Evolutionary conservation across 1,284 basidiomycete genomes (phyloP).

Genomic region (Lentinula novae-zelandiae): DNA sequence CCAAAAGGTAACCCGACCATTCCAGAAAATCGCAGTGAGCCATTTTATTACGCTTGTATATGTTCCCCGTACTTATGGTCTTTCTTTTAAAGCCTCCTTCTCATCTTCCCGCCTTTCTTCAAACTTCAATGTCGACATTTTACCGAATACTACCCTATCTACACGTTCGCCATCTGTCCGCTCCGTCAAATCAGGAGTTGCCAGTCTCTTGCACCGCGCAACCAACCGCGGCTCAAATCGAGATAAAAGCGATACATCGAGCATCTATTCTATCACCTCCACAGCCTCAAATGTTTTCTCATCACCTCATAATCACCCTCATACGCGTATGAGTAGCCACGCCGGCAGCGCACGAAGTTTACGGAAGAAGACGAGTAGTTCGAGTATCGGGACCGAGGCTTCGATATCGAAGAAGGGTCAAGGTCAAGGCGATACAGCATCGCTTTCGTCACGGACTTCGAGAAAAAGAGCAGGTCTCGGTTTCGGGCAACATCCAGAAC

Average conservation of each 20-base stretch:
- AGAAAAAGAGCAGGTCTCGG: slow-evolving; percentile 21
- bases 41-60: slow-evolving; percentile 9
- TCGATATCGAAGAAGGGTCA: slow-evolving; percentile 28
- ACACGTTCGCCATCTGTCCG: slow-evolving; percentile 52
- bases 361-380: slow-evolving; percentile 46
- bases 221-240: slow-evolving; percentile 45
- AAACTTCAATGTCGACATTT: slow-evolving; percentile 47
- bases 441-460: slow-evolving; percentile 40
- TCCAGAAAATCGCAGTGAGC: slow-evolving; percentile 30
- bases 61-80: slow-evolving; percentile 13
- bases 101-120: slow-evolving; percentile 37
- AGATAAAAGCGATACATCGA: slow-evolving; percentile 48
- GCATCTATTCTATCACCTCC: slow-evolving; percentile 48
- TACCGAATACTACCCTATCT: slow-evolving; percentile 6
- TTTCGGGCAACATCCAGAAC: slow-evolving; percentile 23
- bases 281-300: slow-evolving; percentile 21
- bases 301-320: not conserved
- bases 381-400: slow-evolving; percentile 42
- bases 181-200: slow-evolving; percentile 57
- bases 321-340: not conserved
- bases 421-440: slow-evolving; percentile 31
- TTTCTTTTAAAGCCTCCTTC: slow-evolving; percentile 22
- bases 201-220: slow-evolving; percentile 56
- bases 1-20: slow-evolving; percentile 22
- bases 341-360: slow-evolving; percentile 30